Conservation (phyloP, 2,329 filamentous ascomycete species). For the Penicillium concentricum region DNA sequence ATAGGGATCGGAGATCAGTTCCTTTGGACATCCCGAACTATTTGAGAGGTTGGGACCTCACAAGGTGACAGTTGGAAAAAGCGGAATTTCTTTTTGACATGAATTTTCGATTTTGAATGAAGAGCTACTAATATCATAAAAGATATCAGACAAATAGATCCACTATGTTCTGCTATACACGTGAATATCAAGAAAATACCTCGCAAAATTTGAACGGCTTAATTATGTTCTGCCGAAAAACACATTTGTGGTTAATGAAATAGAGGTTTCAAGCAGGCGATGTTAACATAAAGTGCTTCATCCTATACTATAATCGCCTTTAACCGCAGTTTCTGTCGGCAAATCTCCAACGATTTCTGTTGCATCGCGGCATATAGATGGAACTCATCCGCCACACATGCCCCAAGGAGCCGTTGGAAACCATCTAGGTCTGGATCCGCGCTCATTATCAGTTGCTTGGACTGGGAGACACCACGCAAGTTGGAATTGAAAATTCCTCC, state of each 20-base stretch:
- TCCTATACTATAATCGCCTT: conserved; percentile 1
- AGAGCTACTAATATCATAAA: neutral
- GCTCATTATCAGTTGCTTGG: conserved; percentile 25
- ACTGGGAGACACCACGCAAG: conserved; percentile 24
- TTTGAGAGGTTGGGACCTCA: no score
- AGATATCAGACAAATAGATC: no score
- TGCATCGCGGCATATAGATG: conserved; percentile 29
- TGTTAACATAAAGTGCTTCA: neutral
- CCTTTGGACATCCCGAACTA: no score
- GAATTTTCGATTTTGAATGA: neutral
- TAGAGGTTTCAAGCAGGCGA: neutral
- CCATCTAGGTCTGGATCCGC: conserved; percentile 29
- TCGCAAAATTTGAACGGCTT: no score
- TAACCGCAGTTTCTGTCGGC: conserved; percentile 16
- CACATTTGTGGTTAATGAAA: neutral
- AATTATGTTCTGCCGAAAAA: no score
- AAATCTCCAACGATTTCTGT: conserved; percentile 22
- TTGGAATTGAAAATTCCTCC: conserved; percentile 55
- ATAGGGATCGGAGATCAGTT: no score
- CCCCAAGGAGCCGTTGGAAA: conserved; percentile 26
- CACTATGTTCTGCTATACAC: no score
- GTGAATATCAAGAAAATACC: no score
- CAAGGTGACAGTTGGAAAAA: no score
- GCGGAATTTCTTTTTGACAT: no score
- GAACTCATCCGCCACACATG: conserved; percentile 26